Evolutionary conservation across 106 monocot genomes (phyloP).

Genomic region (Acorus calamus): DNA sequence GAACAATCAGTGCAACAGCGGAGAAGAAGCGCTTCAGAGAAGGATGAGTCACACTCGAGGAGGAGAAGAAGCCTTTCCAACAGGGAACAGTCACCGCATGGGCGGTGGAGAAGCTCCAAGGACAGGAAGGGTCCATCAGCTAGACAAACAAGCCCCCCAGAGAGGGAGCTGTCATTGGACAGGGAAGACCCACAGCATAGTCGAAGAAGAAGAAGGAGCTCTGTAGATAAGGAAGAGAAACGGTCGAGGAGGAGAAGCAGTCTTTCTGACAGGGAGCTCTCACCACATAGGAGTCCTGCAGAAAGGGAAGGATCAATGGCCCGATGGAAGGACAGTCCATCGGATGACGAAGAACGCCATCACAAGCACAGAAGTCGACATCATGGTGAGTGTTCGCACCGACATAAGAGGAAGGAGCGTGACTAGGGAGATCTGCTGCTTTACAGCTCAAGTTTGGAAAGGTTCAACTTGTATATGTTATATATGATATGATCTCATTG

Average conservation of each 20-base stretch:
- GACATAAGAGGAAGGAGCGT: constrained; percentile 2
- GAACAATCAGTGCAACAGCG: constrained; percentile 2
- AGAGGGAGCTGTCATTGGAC: too few species aligned
- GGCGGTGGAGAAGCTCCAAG: constrained; percentile 1
- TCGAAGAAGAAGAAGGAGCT: constrained; percentile 1
- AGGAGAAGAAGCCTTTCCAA: background rate
- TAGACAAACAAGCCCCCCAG: too few species aligned
- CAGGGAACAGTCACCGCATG: background rate
- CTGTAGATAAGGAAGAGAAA: background rate
- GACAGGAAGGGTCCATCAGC: constrained; percentile 10
- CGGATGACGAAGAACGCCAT: too few species aligned
- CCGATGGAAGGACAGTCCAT: too few species aligned
- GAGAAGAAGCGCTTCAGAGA: constrained; percentile 3
- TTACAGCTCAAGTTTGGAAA: too few species aligned
- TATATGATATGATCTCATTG: too few species aligned
- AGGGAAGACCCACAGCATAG: too few species aligned
- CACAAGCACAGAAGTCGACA: constrained; percentile 5
- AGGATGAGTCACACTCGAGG: constrained; percentile 10
- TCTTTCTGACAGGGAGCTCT: constrained; percentile 1
- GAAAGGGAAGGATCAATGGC: background rate
- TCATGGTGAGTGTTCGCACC: constrained; percentile 7
- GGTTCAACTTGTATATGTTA: too few species aligned
- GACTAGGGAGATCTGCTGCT: too few species aligned
- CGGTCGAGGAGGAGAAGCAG: background rate
- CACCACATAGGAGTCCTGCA: background rate